Percentiles rank a stretch among this genome's conserved stretches.
Conservation (phyloP, 2,329 filamentous ascomycete species). For the Penicillium polonicum region DNA sequence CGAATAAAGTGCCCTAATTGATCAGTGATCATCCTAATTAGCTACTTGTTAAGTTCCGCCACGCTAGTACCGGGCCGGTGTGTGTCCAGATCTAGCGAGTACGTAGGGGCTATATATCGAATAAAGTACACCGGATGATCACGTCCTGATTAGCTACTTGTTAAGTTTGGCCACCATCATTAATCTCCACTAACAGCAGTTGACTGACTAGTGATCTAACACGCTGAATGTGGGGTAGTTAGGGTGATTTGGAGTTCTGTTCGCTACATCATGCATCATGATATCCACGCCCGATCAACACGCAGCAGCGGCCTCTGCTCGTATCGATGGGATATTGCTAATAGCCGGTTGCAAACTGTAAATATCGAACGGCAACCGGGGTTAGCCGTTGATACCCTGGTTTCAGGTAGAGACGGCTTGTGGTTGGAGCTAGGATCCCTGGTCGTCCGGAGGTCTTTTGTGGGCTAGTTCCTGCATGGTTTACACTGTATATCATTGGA, state of each 20-base stretch:
- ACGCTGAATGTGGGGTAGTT: not conserved
- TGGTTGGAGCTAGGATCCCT: not conserved
- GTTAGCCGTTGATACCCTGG: conserved; percentile 16
- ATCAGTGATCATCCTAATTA: not conserved
- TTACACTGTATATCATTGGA: not conserved
- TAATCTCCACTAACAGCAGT: not conserved
- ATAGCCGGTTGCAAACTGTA: conserved; percentile 12
- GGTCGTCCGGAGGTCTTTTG: not conserved
- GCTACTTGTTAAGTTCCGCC: not conserved
- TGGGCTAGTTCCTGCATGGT: not conserved
- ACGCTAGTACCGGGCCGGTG: not conserved
- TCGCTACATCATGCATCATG: not conserved
- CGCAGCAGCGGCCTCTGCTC: not conserved
- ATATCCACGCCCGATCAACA: not conserved
- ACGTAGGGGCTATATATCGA: not conserved
- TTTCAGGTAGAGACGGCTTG: not conserved
- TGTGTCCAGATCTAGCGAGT: not conserved
- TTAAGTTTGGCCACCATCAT: not conserved
- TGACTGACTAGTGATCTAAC: not conserved
- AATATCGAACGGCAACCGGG: conserved; percentile 2
- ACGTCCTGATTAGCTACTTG: not conserved
- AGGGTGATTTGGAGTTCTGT: not conserved
- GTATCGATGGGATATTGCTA: not conserved
- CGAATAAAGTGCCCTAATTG: not conserved
- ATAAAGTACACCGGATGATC: not conserved